Base-by-base conservation (phyloP, 768 basidiomycete genomes). In the Dictyophora rubrovolvata region DNA sequence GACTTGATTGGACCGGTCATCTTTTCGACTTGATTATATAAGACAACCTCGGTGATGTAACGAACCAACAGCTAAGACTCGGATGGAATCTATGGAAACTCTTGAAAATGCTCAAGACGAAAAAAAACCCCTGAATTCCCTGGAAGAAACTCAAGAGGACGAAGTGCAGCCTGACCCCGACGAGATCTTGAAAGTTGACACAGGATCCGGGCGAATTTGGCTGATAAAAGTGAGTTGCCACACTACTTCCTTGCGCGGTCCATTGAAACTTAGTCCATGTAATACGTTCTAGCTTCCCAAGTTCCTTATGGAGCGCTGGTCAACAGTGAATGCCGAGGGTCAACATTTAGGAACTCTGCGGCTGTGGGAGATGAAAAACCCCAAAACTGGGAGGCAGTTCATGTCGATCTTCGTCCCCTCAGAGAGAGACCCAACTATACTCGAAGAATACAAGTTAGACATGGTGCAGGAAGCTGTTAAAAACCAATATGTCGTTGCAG, bases 231-330 rank as follows among this genome's bases (percentile, higher is more conserved):
- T 89, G 64, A 64, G 76, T 69, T 55, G 37, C 52, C 34, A 23
- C 18, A 28, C 52, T 21, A 53, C 17, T 34, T 18, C 1, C 37
- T 48, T 28, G n/a, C 53, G 54, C 51, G 47, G 55, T 23, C 34
- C 1, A 35, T 47, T 33, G n/a, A 50, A n/a, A 58, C 54, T 63
- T 48, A 48, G 37, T 47, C 54, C 20, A 28, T 53, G 28, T 18
- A 8, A 11, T 4, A 17, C 20, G 53, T 47, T 59, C 42, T 72
- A 92, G 89, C 83, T 95, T 48, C 93, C 93, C 0, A 86, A 86
- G 67, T 87, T 87, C 68, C 74, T 96, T 55, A 81, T 93, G 76
- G 86, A 91, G 63, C 79, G 86, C 35, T 97, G 93, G 93, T 73
- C 83, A n/a, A 73, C 81, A 33, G 79, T 91, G 47, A 75, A 84